These are phyloP conservation scores for Phyllosticta ampelicida DNA, from an alignment of 2,329 filamentous ascomycete species.

Conservation along the genomic window DNA sequence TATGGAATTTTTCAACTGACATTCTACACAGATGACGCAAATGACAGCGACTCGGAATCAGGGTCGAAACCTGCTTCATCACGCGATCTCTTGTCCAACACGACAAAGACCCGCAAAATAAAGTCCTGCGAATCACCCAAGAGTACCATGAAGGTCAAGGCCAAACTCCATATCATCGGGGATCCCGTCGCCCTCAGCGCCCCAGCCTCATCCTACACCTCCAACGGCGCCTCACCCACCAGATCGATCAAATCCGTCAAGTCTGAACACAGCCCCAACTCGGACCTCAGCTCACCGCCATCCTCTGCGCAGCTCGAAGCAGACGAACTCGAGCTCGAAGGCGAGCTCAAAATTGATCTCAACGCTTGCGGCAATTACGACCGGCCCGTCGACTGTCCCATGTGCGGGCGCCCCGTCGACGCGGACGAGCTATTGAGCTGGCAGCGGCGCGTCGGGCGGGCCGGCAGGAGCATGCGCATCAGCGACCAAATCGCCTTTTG, in stretches of 20 bases:
- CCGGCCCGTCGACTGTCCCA: background rate
- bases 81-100: background rate
- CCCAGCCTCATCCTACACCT: background rate
- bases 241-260: background rate
- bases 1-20: background rate
- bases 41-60: background rate
- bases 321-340: background rate
- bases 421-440: background rate
- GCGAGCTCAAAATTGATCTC: background rate
- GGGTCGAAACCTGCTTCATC: background rate
- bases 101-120: background rate
- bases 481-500: conserved; percentile 41
- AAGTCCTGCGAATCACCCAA: background rate
- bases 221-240: background rate
- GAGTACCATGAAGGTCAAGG: background rate
- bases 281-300: background rate
- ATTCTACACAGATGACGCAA: background rate
- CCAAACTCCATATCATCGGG: background rate
- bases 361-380: conserved; percentile 2
- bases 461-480: conserved; percentile 37
- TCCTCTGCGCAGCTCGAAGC: background rate
- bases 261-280: background rate
- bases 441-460: background rate
- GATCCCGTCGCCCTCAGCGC: background rate
- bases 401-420: conserved; percentile 4